Base-by-base conservation (phyloP, 805 yeast species). In the Pichia pseudocactophila region DNA sequence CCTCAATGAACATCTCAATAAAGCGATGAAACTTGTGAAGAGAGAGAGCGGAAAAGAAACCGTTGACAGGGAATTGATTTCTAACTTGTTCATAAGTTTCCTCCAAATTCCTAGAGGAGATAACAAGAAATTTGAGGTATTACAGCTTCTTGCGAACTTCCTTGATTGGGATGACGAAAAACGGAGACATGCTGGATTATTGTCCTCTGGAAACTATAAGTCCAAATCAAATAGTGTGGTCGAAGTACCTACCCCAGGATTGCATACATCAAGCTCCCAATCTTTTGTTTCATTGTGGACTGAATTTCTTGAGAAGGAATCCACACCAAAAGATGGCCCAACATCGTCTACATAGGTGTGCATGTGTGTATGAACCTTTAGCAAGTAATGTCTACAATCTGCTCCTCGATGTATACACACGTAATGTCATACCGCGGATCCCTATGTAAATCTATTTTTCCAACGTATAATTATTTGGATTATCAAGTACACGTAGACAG, bases 1-100 rank as follows among this genome's bases (percentile, higher is more conserved):
- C 20, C 65, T 90, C 44, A 92, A 92, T 59, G 98, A 92, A 57
- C 97, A 92, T 63, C 65, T 92, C 42, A 88, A 96, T n/a, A 90
- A 92, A 55, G 95, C 97, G 1, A 65, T 90, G 47, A 77, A 86
- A 20, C 69, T 90, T 71, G 73, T 92, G 45, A 86, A 88, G 53
- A 80, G 80, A 56, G 83, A 81, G 40, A 76, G 84, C 33, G 77
- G 78, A 31, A 76, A 87, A 7, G 84, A 80, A 39, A 73, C 81
- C 8, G 87, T 90, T 2, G 97, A 90, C 59, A 81, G 82, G 56
- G 96, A 89, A 59, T 73, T 92, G 46, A 78, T 92, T 5, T 82
- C 96, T 2, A 92, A 92, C 59, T 69, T 92, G 47, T 66, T 92
- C 39, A 73, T 92, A 15, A 85, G 92, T 42, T 92, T 89, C 62